Evolutionary conservation across 1,284 basidiomycete genomes (phyloP).

Genomic region (Papiliotrema nemorosa): DNA sequence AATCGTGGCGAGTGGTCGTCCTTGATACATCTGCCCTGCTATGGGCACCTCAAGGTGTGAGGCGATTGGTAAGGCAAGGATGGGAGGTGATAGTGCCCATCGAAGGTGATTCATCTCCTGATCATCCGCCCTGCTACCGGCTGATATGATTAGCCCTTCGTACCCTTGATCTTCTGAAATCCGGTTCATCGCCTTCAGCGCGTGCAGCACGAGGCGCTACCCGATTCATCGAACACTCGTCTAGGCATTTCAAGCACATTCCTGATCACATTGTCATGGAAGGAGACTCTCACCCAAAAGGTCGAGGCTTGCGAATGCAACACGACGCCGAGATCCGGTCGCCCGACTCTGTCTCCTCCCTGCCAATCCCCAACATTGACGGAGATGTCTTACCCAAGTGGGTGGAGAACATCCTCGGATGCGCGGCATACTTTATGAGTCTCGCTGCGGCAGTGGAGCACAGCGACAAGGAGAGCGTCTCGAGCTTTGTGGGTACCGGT

Average conservation of each 20-base stretch:
- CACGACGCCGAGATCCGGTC: slow-evolving; percentile 24
- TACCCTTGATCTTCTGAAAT: slow-evolving; percentile 90
- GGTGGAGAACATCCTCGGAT: slow-evolving; percentile 33
- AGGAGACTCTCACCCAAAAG: slow-evolving; percentile 38
- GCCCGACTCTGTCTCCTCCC: slow-evolving; percentile 19
- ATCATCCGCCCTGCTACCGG: background rate
- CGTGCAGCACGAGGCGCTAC: slow-evolving; percentile 60
- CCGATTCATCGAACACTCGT: slow-evolving; percentile 46
- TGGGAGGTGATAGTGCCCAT: slow-evolving; percentile 71
- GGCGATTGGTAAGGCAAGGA: slow-evolving; percentile 69
- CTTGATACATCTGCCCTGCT: slow-evolving; percentile 84
- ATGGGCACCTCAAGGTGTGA: slow-evolving; percentile 73
- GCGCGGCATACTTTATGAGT: slow-evolving; percentile 31
- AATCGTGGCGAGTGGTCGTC: slow-evolving; percentile 62
- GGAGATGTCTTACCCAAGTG: slow-evolving; percentile 28
- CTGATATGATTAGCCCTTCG: slow-evolving; percentile 63
- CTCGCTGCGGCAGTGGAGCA: slow-evolving; percentile 17
- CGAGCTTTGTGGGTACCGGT: slow-evolving; percentile 3
- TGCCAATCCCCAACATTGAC: slow-evolving; percentile 25
- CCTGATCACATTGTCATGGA: slow-evolving; percentile 27
- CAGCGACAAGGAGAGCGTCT: background rate
- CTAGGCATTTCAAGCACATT: slow-evolving; percentile 30
- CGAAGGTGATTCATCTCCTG: slow-evolving; percentile 61
- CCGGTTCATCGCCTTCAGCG: slow-evolving; percentile 71
- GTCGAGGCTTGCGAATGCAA: slow-evolving; percentile 35